Evolutionary conservation across 1,284 basidiomycete genomes (phyloP).

Genomic region (Cerioporus squamosus): DNA sequence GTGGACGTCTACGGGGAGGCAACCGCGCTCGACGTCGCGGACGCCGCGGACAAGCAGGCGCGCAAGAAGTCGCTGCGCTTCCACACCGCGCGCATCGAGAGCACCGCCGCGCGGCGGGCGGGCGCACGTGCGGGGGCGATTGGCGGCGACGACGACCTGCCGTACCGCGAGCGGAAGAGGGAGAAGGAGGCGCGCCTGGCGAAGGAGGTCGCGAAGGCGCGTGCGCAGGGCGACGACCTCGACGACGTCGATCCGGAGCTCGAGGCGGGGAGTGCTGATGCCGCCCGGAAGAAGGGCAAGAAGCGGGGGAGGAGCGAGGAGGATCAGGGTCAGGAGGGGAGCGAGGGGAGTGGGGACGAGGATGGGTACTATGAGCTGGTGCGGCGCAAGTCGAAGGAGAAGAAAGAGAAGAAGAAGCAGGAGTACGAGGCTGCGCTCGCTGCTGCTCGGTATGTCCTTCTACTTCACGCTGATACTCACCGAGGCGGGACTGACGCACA

Average conservation of each 20-base stretch:
- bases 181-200: slow-evolving; percentile 57
- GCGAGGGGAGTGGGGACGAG: slow-evolving; percentile 27
- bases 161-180: slow-evolving; percentile 72
- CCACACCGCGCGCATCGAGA: slow-evolving; percentile 85
- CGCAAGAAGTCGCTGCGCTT: slow-evolving; percentile 84
- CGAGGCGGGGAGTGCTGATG: slow-evolving; percentile 25
- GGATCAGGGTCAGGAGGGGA: slow-evolving; percentile 27
- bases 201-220: slow-evolving; percentile 52
- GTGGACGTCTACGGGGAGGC: slow-evolving; percentile 81
- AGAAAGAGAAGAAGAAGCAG: slow-evolving; percentile 79
- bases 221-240: slow-evolving; percentile 65
- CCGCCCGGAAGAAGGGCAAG: slow-evolving; percentile 46
- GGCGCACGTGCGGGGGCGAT: slow-evolving; percentile 63
- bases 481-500: neutral
- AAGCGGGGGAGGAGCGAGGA: slow-evolving; percentile 54
- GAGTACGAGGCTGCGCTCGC: slow-evolving; percentile 75
- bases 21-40: slow-evolving; percentile 67
- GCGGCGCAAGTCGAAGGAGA: slow-evolving; percentile 71
- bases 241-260: slow-evolving; percentile 60
- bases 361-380: slow-evolving; percentile 88
- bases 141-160: slow-evolving; percentile 90
- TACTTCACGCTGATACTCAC: slow-evolving; percentile 9
- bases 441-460: slow-evolving; percentile 60
- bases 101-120: slow-evolving; percentile 69
- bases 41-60: slow-evolving; percentile 81